Evolutionary conservation across 257 asterid species (phyloP), one percentile per base, ranked within the genome.

Genomic region (Schizonepeta tenuifolia): DNA sequence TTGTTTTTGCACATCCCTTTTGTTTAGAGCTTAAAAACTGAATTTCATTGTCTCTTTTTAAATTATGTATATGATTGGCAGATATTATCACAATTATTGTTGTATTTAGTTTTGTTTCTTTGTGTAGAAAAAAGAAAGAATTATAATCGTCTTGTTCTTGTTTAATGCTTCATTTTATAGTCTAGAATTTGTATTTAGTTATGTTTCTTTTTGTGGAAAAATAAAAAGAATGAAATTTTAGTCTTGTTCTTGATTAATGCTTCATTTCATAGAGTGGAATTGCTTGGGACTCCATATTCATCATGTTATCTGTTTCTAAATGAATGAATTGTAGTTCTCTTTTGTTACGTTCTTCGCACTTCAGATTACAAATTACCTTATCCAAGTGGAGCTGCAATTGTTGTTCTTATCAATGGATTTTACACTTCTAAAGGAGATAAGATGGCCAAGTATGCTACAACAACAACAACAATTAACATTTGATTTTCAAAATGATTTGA

Each of bases 1-100:
- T 36, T 46, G 41, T 74, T 78, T 80, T 78, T 62, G 15, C 55
- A 8, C 54, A 5, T 47, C 74, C 38, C 63, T 74, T 65, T 77
- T 71, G 65, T 72, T 69, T 43, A 76, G 59, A 74, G 55, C 57
- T 75, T 43, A 18, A 40, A 20, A 56, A 33, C 35, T 54, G 40
- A 65, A 17, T 33, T 40, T 59, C 2, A 47, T 17, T 46, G 49
- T 3, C 17, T 36, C 47, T 18, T 46, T 47, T n/a, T 67, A n/a
- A 22, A 4, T 33, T 59, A 0, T 43, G 28, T 43, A 35, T 60
- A 3, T 20, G 54, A n/a, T 40, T 71, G 59, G 56, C 31, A 51
- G 57, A 9, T 22, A 0, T 14, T 44, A 41, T 69, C 41, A 58
- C 63, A 75, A 56, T 38, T 64, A 7, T 31, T 59, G 18, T 54